These are phyloP conservation scores for Trichoderma atrobrunneum DNA, from an alignment of 2,329 filamentous ascomycete species.

Conservation along the genomic window DNA sequence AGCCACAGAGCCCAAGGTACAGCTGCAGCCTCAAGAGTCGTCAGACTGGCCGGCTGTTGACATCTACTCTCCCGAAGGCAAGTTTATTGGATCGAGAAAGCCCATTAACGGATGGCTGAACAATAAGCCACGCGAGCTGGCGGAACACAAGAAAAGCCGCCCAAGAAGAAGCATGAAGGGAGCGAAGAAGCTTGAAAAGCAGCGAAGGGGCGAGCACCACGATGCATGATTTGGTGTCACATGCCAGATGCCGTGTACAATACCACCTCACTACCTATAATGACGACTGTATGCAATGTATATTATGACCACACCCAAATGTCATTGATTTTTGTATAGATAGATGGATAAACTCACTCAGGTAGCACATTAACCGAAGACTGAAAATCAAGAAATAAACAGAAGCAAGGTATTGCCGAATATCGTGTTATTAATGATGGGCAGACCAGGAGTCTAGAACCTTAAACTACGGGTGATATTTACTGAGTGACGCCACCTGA, in stretches of 20 bases:
- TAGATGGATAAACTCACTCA: background rate
- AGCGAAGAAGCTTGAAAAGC: constrained; percentile 42
- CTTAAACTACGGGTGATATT: background rate
- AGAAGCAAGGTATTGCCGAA: background rate
- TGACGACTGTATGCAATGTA: background rate
- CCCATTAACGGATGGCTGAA: constrained; percentile 72
- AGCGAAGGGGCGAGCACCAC: constrained; percentile 28
- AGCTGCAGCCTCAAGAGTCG: constrained; percentile 25
- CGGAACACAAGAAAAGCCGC: constrained; percentile 49
- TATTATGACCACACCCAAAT: background rate
- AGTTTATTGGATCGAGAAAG: constrained; percentile 63
- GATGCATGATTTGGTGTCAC: constrained; percentile 12
- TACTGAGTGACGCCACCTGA: constrained; percentile 16
- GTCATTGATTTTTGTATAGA: background rate
- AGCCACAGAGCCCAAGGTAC: background rate
- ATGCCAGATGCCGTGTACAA: constrained; percentile 1
- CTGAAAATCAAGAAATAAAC: background rate
- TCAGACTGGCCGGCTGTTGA: constrained; percentile 69
- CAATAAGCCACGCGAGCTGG: constrained; percentile 53
- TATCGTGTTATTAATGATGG: background rate
- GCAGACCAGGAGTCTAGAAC: background rate
- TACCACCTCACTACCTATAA: background rate
- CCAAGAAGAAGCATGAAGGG: constrained; percentile 71
- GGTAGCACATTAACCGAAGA: background rate
- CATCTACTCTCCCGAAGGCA: constrained; percentile 81